Evolutionary conservation across 352 stramenopile genomes (phyloP).

Genomic region (Globisporangium ultimum): DNA sequence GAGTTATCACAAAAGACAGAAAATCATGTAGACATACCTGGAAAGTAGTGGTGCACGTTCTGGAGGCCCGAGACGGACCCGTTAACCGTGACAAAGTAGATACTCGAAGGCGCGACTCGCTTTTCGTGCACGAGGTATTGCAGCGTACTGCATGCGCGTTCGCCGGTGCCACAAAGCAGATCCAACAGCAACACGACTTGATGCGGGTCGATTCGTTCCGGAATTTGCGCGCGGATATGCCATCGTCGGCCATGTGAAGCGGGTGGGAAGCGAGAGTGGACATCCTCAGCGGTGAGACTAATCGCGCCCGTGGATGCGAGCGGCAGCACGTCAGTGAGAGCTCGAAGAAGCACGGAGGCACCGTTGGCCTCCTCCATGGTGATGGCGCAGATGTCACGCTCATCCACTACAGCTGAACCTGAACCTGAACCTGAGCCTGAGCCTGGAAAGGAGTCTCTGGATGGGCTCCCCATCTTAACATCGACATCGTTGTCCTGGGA

Average conservation of each 20-base stretch:
- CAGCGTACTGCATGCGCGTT: slow-evolving; percentile 32
- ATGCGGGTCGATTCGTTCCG: slow-evolving; percentile 13
- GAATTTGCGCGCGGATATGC: slow-evolving; percentile 25
- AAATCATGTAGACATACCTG: slow-evolving; percentile 24
- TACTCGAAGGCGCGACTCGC: slow-evolving; percentile 25
- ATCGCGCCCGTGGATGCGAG: slow-evolving; percentile 15
- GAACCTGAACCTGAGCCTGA: too few relatives aligned
- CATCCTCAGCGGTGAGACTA: slow-evolving; percentile 7
- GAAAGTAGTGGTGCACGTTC: slow-evolving; percentile 37
- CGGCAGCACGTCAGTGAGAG: slow-evolving; percentile 25
- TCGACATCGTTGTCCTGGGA: slow-evolving; percentile 12
- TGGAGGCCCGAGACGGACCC: slow-evolving; percentile 39
- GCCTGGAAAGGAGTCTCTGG: slow-evolving; percentile 14
- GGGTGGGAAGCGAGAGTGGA: not conserved
- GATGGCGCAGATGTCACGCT: slow-evolving; percentile 21
- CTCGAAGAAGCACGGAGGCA: slow-evolving; percentile 15
- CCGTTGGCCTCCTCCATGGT: slow-evolving; percentile 17
- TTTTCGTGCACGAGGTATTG: slow-evolving; percentile 30
- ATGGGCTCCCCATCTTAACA: not conserved
- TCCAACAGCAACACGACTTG: slow-evolving; percentile 44
- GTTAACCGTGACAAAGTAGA: slow-evolving; percentile 59
- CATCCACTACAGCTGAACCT: slow-evolving; percentile 7
- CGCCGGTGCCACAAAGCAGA: slow-evolving; percentile 39
- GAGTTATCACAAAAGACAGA: not conserved
- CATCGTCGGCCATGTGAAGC: slow-evolving; percentile 9